Conservation (phyloP, 2,329 filamentous ascomycete genomes). For the Bipolaris bicolor region DNA sequence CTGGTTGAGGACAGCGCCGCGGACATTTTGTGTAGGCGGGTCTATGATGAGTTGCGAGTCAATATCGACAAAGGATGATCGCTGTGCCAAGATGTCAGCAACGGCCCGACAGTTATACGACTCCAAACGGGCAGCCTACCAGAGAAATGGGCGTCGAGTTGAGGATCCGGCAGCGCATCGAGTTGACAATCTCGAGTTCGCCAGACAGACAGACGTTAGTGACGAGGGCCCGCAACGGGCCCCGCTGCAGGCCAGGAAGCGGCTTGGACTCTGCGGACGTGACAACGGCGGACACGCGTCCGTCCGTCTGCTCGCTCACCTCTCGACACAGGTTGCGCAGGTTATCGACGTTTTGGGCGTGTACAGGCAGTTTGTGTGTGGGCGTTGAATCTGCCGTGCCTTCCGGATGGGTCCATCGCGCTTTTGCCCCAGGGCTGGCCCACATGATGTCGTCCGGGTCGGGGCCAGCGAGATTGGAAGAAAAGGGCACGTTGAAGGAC, state of each 20-base stretch:
- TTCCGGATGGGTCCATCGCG: conserved; percentile 92
- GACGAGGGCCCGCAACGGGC: conserved; percentile 57
- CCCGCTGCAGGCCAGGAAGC: conserved; percentile 58
- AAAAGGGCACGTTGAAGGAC: conserved; percentile 96
- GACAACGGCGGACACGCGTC: conserved; percentile 79
- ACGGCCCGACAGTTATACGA: conserved; percentile 17
- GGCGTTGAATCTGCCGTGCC: conserved; percentile 83
- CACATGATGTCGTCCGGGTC: conserved; percentile 95
- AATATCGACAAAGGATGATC: conserved; percentile 91
- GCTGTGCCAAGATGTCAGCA: conserved; percentile 60
- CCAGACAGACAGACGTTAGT: conserved; percentile 93
- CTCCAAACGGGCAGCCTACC: conserved; percentile 62
- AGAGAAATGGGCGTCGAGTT: conserved; percentile 91
- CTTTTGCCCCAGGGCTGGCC: conserved; percentile 83
- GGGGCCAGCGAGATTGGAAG: conserved; percentile 87
- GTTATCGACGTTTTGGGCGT: conserved; percentile 82
- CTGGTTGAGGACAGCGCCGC: conserved; percentile 78
- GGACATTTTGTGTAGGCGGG: conserved; percentile 68
- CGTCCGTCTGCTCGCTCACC: conserved; percentile 69
- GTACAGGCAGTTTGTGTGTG: conserved; percentile 88
- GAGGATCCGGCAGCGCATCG: conserved; percentile 86
- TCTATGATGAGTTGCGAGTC: conserved; percentile 90
- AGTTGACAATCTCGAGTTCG: conserved; percentile 83
- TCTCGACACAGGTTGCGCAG: conserved; percentile 81
- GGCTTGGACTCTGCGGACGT: conserved; percentile 78